A percentile compares a stretch with the other conserved stretches of the same genome.
Evolutionary conservation across 2,329 filamentous ascomycete species (phyloP).

Genomic region (Clonostachys byssicola): DNA sequence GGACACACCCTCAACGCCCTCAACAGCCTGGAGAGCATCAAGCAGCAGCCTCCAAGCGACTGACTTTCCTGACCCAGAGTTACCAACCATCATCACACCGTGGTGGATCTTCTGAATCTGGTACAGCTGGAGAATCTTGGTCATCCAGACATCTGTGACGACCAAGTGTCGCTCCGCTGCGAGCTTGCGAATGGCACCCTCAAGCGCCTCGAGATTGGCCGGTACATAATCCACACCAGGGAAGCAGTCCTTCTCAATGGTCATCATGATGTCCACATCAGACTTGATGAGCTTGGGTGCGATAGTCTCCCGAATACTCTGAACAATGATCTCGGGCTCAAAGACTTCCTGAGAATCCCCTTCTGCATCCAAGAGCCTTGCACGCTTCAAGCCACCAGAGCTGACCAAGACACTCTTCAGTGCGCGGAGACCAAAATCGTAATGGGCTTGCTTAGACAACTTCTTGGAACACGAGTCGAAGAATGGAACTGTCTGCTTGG

Average conservation of each 20-base stretch:
- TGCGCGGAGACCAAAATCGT: constrained; percentile 96
- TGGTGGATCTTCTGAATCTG: constrained; percentile 98
- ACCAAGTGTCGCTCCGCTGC: constrained; percentile 84
- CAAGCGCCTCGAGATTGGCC: constrained; percentile 75
- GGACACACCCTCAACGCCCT: constrained; percentile 87
- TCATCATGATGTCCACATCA: constrained; percentile 84
- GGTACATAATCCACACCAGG: constrained; percentile 90
- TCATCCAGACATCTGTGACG: constrained; percentile 93
- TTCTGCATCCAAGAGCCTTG: constrained; percentile 59
- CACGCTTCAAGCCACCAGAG: constrained; percentile 91
- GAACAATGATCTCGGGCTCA: constrained; percentile 96
- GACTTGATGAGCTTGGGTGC: constrained; percentile 92
- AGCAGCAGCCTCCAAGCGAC: constrained; percentile 90
- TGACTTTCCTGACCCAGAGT: constrained; percentile 96
- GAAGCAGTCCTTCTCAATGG: constrained; percentile 82
- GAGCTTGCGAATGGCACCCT: constrained; percentile 75
- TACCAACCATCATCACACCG: constrained; percentile 99
- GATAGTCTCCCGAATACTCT: constrained; percentile 97
- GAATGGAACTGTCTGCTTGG: constrained; percentile 95
- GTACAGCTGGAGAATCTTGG: constrained; percentile 92
- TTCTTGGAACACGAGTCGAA: constrained; percentile 83
- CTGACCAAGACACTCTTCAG: constrained; percentile 98
- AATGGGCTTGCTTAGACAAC: constrained; percentile 95
- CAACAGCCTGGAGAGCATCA: constrained; percentile 85
- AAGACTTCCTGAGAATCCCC: constrained; percentile 68